Evolutionary conservation across 768 basidiomycete species (phyloP).

Genomic region (Collybia mongolica): DNA sequence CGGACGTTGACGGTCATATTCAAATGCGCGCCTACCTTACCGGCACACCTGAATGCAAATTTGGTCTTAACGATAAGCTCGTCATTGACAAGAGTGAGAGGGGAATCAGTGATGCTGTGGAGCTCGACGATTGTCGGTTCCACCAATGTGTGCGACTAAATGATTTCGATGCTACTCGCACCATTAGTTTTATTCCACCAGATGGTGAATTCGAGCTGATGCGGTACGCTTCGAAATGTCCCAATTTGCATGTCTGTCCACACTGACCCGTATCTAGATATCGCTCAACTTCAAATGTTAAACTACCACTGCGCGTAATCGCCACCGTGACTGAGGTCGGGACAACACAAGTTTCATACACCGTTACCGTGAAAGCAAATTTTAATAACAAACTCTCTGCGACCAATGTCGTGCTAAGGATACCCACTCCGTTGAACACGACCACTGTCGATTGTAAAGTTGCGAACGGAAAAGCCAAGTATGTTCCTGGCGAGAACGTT

Average conservation of each 20-base stretch:
- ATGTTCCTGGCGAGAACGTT: constrained; percentile 93
- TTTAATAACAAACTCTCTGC: constrained; percentile 93
- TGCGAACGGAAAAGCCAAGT: constrained; percentile 93
- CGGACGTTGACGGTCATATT: constrained; percentile 97
- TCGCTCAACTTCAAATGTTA: constrained; percentile 94
- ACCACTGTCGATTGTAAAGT: constrained; percentile 92
- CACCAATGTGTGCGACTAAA: constrained; percentile 96
- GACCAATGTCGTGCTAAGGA: constrained; percentile 86
- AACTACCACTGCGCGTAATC: constrained; percentile 86
- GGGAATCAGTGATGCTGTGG: constrained; percentile 76
- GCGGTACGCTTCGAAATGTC: constrained; percentile 52
- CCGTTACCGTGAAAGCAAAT: constrained; percentile 82
- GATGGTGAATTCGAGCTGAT: constrained; percentile 99
- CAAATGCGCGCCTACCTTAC: constrained; percentile 97
- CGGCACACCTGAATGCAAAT: constrained; percentile 98
- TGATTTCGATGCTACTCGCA: constrained; percentile 91
- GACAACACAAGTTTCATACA: constrained; percentile 88
- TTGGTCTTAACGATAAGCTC: constrained; percentile 97
- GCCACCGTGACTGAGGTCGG: constrained; percentile 93
- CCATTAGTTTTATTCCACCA: constrained; percentile 96
- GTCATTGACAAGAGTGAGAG: constrained; percentile 87
- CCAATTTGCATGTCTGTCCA: neutral
- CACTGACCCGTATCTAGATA: constrained; percentile 54
- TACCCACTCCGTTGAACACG: constrained; percentile 96
- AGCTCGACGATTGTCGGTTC: constrained; percentile 97